Base-by-base conservation (phyloP, 2,329 filamentous ascomycete species). In the Sporothrix euskadiensis region DNA sequence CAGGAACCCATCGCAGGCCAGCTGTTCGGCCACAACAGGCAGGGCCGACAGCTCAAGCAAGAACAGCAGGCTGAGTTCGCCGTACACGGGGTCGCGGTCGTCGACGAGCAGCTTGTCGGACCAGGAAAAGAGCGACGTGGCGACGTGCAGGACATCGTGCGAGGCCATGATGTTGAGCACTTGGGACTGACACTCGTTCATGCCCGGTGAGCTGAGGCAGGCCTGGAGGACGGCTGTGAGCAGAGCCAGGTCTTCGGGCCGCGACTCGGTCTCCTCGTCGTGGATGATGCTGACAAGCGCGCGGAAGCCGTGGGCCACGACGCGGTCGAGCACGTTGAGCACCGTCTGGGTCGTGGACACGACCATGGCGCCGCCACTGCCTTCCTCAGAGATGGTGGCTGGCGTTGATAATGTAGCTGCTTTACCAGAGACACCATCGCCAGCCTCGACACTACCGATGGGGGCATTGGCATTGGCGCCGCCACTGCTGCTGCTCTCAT, bases 101-200 rank as follows among this genome's bases (percentile, higher is more conserved):
- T 91, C 88, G 49, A 91, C 87, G 0, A 91, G 88, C 32, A 98
- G 86, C 76, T 91, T 90, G 81, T 98, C 94, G 4, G 95, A 89
- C 96, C 96, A 99, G 0, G 94, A 97, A 82, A 95, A 98, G 5
- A 99, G 87, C 47, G 92, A 94, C 6, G 91, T 90, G 0, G 94
- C 94, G 75, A 94, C 92, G 78, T 95, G 92, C 63, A 93, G 87
- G 0, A 91, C 91, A 76, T 92, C 90, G 79, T 94, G 90, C 65
- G 89, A 88, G 0, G 88, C 85, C 84, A 94, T 85, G 76, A 90
- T 90, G 78, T 90, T 88, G 71, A 93, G 86, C 52, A 95, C 88
- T 77, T 94, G 91, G 16, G 88, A 85, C 75, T 92, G 89, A 68
- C 90, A 88, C 76, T 92, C 88, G 72, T 92, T 89, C 74, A 93